Evolutionary conservation across 768 basidiomycete species (phyloP), one percentile per base, ranked within the genome.

Genomic region (Serendipita sp.): DNA sequence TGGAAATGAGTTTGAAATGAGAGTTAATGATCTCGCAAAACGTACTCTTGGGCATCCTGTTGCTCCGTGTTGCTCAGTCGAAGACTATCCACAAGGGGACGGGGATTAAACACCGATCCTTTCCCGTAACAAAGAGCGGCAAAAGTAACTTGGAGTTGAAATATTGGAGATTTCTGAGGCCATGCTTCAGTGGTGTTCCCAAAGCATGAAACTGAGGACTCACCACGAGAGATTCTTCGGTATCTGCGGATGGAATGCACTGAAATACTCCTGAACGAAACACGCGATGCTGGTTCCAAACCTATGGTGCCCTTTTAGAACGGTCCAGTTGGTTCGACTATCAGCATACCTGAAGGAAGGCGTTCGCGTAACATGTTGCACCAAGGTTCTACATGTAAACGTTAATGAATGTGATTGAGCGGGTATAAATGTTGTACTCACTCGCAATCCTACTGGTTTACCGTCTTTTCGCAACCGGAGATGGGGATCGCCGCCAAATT

Each of bases 281-380:
- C 0, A 83, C 78, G 16, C 85, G 70, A 71, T 94, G 88, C 67
- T 92, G 86, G 73, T 84, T 96, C 95, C 95, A 97, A 11, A 95
- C 88, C 90, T 94, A 64, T 2, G 65, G 24, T 58, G 60, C 66
- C n/a, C 56, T 53, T 58, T 16, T 4, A 10, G 16, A 15, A 64
- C 3, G 45, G 30, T 18, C 35, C 2, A 38, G 28, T 10, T 37
- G 45, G 44, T 45, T n/a, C 48, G n/a, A 8, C 45, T 32, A 38
- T 24, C 24, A 24, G 24, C 71, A 44, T 69, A 87, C 91, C 76
- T 98, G 94, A 51, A 98, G 79, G 67, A 89, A 96, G 18, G 92
- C 92, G 73, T 96, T 96, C 66, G 91, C 93, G 69, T 97, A 98
- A 72, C 95, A 98, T 2, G 95, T 97, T 16, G 94, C 94, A 3